phyloP scores from a whole-genome alignment of 2,329 filamentous ascomycete species.

The Penicillium thymicola region DNA sequence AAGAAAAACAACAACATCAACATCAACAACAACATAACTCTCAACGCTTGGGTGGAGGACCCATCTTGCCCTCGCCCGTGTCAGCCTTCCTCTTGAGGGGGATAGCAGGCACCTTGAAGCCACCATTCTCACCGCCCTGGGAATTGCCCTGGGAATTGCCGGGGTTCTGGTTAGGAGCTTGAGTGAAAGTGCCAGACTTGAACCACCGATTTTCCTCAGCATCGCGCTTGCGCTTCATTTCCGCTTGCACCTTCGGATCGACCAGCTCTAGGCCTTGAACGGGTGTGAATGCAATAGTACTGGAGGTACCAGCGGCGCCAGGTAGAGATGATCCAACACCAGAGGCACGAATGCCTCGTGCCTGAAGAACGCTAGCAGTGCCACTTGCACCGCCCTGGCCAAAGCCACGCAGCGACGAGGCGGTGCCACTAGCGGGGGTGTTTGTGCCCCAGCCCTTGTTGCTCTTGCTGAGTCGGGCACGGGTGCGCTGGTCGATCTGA shows the following conservation, averaged over 20 bases:
- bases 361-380: constrained; percentile 67
- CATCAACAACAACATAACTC: neutral
- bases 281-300: constrained; percentile 87
- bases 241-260: constrained; percentile 84
- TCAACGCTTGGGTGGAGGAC: constrained; percentile 37
- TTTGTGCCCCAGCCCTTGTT: constrained; percentile 87
- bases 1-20: neutral
- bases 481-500: constrained; percentile 89
- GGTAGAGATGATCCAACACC: constrained; percentile 73
- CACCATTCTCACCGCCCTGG: constrained; percentile 50
- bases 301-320: constrained; percentile 69
- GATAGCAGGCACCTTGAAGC: constrained; percentile 79
- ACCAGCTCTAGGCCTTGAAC: constrained; percentile 94
- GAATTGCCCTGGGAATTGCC: constrained; percentile 25
- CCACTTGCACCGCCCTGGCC: constrained; percentile 61
- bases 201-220: constrained; percentile 96
- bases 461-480: constrained; percentile 89
- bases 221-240: constrained; percentile 85
- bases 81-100: constrained; percentile 72
- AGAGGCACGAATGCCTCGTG: constrained; percentile 73
- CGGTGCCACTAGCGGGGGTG: constrained; percentile 58
- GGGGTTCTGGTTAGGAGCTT: constrained; percentile 56
- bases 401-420: constrained; percentile 79
- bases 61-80: constrained; percentile 58
- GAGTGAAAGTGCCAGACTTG: constrained; percentile 94